Conservation (phyloP, 2,329 filamentous ascomycete species). For the Alternaria sp. region DNA sequence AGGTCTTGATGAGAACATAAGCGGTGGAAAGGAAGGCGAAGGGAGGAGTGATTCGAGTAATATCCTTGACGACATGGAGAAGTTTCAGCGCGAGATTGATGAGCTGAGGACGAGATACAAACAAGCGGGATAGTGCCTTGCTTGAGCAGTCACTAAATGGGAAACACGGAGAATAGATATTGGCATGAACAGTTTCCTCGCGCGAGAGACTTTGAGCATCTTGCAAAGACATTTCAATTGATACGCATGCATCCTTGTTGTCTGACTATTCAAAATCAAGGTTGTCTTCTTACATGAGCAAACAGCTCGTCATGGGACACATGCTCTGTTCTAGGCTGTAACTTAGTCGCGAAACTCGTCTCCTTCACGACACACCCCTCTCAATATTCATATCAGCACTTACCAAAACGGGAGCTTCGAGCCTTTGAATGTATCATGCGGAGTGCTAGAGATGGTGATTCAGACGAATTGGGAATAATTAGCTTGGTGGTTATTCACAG, state of each 20-base stretch:
- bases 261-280: too few relatives aligned
- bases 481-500: neutral
- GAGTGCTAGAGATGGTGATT: too few relatives aligned
- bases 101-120: constrained; percentile 44
- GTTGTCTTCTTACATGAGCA: too few relatives aligned
- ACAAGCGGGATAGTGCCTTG: constrained; percentile 7
- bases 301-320: too few relatives aligned
- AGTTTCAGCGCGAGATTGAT: constrained; percentile 51
- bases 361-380: too few relatives aligned
- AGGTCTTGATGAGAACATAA: constrained; percentile 6
- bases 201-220: neutral
- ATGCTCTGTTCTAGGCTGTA: too few relatives aligned
- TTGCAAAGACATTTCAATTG: neutral
- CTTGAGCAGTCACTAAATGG: neutral
- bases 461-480: neutral
- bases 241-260: neutral
- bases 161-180: neutral
- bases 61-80: constrained; percentile 51
- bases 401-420: neutral
- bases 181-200: neutral
- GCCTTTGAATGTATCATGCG: too few relatives aligned
- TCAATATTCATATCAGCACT: neutral
- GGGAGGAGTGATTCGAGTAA: constrained; percentile 32
- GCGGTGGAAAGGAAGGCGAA: neutral
- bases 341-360: too few relatives aligned